Base-by-base conservation (phyloP, 768 basidiomycete genomes). In the Pholiota conissans region DNA sequence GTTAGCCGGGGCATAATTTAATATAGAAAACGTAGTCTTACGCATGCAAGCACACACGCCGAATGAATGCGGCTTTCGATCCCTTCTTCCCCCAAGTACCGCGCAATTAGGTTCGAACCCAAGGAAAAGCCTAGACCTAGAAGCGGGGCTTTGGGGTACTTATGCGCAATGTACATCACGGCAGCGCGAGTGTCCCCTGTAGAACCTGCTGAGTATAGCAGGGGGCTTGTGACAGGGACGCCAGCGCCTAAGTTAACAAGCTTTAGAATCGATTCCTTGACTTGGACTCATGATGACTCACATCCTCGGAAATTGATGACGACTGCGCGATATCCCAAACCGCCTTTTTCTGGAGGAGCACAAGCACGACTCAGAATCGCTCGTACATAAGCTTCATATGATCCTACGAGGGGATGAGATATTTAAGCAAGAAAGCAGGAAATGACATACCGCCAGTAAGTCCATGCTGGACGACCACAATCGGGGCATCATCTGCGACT, bases 291-390 rank as follows among this genome's bases (percentile, higher is more conserved):
- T 5, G 52, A 42, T 20, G 29, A 82, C 89, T 66, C 65, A 91
- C 94, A 96, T 68, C 94, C 95, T 65, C 95, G 84, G 73, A 90
- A 95, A 74, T 96, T 97, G 69, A 95, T 82, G 7, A 98, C 93
- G 11, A 91, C 88, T 5, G 84, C 95, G 56, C 97, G 82, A 71
- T 91, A 96, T 18, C 95, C 94, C 52, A 96, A 76, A 2, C 95
- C 96, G 16, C 91, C 93, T 62, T 89, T 77, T 45, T 82, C 80
- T 10, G 85, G 79, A 29, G 90, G 80, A 28, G 79, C 78, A 69
- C 88, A 88, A 10, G 87, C 89, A 56, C 84, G 87, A 49, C 83
- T 82, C 3, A 98, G 75, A 40, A 97, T 80, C 24, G 90, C 86
- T 60, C 93, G 81, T 40, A 97, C 91, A 67, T 97, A 98, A 22